Conservation (phyloP, 169 alveolate species). For the Plasmodium chabaudi region DNA sequence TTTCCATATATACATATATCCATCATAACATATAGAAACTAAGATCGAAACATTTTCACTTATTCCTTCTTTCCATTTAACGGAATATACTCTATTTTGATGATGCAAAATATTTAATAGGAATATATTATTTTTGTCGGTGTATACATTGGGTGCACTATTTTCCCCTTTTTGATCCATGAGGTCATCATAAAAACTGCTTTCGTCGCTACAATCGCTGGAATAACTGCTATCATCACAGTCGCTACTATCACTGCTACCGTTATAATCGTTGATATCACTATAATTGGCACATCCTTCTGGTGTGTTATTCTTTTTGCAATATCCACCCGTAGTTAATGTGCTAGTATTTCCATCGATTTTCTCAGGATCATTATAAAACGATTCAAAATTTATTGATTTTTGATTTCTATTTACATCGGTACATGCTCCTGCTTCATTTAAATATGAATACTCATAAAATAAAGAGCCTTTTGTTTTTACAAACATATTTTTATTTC, state of each 20-base stretch:
- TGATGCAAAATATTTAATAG: conserved; percentile 54
- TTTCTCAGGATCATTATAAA: conserved; percentile 6
- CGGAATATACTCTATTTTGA: conserved; percentile 50
- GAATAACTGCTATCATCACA: conserved; percentile 2
- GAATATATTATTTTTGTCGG: conserved; percentile 39
- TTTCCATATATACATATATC: conserved; percentile 74
- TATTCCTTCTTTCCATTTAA: conserved; percentile 55
- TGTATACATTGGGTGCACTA: conserved; percentile 31
- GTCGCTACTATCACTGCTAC: conserved; percentile 3
- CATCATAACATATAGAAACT: conserved; percentile 64
- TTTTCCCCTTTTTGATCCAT: background rate
- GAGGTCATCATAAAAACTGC: background rate
- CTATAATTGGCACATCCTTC: background rate
- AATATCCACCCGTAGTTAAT: background rate
- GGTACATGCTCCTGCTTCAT: conserved; percentile 68
- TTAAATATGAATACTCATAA: conserved; percentile 16
- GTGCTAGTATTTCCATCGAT: background rate
- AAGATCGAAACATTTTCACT: conserved; percentile 29
- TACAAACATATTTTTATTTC: conserved; percentile 39
- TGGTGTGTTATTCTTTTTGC: background rate
- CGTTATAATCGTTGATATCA: background rate
- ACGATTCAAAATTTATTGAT: conserved; percentile 10
- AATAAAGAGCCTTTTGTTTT: conserved; percentile 35
- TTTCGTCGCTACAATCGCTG: background rate
- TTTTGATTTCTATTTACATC: conserved; percentile 66